phyloP scores from a whole-genome alignment of 495 filamentous ascomycete species.

The Tuber melanosporum region DNA sequence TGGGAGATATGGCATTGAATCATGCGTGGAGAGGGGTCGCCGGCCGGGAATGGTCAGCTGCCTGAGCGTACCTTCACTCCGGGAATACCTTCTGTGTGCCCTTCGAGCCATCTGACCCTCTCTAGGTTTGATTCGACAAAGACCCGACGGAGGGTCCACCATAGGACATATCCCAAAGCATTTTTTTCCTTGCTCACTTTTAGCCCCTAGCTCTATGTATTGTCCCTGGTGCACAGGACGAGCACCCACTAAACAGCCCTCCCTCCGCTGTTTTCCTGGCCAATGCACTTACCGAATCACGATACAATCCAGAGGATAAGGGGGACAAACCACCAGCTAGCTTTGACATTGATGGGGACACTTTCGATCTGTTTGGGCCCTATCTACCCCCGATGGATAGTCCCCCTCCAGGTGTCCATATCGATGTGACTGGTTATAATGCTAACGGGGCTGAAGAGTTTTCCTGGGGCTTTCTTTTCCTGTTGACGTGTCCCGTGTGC shows the following conservation, averaged over 20 bases:
- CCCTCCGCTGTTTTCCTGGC: slow-evolving; percentile 38
- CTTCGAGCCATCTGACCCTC: neutral
- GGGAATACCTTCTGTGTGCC: neutral
- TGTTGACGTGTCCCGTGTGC: neutral
- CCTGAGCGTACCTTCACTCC: slow-evolving; percentile 23
- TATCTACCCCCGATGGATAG: slow-evolving; percentile 42
- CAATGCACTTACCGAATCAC: slow-evolving; percentile 42
- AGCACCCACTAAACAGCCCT: slow-evolving; percentile 25
- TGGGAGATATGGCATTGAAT: slow-evolving; percentile 28
- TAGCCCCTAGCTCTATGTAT: slow-evolving; percentile 12
- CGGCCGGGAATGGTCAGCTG: slow-evolving; percentile 30
- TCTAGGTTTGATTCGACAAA: slow-evolving; percentile 27
- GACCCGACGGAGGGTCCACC: slow-evolving; percentile 14
- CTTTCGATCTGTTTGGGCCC: slow-evolving; percentile 36
- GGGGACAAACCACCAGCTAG: slow-evolving; percentile 8
- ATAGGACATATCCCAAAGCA: slow-evolving; percentile 12
- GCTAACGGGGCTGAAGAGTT: neutral
- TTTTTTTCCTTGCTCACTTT: slow-evolving; percentile 22
- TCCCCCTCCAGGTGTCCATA: slow-evolving; percentile 26
- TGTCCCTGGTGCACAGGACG: slow-evolving; percentile 25
- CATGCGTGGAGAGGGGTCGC: slow-evolving; percentile 19
- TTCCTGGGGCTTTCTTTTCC: slow-evolving; percentile 1
- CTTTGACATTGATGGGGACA: slow-evolving; percentile 9
- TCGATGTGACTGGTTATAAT: slow-evolving; percentile 33
- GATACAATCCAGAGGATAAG: slow-evolving; percentile 24